A percentile compares a stretch with the other conserved stretches of the same genome.
phyloP scores from a whole-genome alignment of 495 filamentous ascomycete genomes.

The Astrothelium macrocarpum region DNA sequence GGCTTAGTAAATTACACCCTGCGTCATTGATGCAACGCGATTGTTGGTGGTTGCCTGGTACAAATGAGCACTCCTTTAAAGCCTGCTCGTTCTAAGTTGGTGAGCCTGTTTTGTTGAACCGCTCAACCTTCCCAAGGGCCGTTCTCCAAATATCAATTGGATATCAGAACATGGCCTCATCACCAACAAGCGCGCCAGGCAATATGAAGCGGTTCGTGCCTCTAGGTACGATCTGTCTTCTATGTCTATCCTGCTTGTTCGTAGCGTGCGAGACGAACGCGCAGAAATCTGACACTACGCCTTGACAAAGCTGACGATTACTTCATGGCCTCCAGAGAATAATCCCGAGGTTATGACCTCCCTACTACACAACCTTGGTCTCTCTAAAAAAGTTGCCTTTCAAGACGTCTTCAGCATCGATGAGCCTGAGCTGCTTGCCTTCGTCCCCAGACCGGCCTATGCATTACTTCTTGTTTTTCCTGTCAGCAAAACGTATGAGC shows the following conservation, averaged over 20 bases:
- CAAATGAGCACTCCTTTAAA: not conserved
- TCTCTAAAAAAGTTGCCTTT: constrained; percentile 44
- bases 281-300: not conserved
- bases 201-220: constrained; percentile 1
- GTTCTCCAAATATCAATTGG: too few species aligned
- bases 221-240: constrained; percentile 4
- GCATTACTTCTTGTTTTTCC: constrained; percentile 51
- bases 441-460: constrained; percentile 47
- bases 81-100: not conserved
- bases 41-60: not conserved
- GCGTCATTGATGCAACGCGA: not conserved
- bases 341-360: constrained; percentile 50
- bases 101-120: not conserved
- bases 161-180: too few species aligned
- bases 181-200: too few species aligned
- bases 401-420: constrained; percentile 49
- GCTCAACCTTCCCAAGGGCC: not conserved
- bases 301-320: not conserved
- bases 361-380: constrained; percentile 45
- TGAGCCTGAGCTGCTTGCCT: constrained; percentile 46
- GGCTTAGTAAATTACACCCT: too few species aligned
- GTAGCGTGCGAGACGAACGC: not conserved
- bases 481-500: constrained; percentile 38
- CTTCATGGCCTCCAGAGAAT: constrained; percentile 40
- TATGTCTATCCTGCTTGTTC: not conserved